phyloP scores from a whole-genome alignment of 352 stramenopile genomes.

The Globisporangium solare region DNA sequence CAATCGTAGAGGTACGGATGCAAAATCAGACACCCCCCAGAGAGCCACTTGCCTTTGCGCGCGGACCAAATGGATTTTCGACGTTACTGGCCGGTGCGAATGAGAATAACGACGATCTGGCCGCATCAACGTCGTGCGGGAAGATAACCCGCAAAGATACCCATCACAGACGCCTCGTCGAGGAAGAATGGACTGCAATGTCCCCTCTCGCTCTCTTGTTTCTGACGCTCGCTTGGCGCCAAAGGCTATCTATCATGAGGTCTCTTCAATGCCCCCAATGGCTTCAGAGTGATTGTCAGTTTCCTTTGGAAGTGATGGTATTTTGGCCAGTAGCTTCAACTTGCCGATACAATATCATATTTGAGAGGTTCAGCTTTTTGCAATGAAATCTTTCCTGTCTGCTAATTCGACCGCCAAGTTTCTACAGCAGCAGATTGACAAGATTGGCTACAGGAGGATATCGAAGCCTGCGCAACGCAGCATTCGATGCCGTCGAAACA shows the following conservation, averaged over 20 bases:
- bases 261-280: neutral
- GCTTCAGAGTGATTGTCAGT: neutral
- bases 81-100: neutral
- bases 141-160: too few species aligned
- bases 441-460: neutral
- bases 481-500: neutral
- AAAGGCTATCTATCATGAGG: neutral
- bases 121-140: neutral
- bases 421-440: neutral
- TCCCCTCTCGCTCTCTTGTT: neutral
- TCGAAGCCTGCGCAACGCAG: neutral
- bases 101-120: neutral
- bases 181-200: neutral
- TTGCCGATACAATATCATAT: neutral
- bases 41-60: neutral
- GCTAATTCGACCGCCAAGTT: neutral
- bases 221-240: too few species aligned
- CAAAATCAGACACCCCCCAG: neutral
- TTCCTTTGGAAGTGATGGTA: neutral
- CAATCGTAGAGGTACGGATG: neutral
- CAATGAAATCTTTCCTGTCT: neutral
- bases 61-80: neutral
- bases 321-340: constrained; percentile 1
- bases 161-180: neutral
- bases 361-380: neutral